A percentile compares a stretch with the other conserved stretches of the same genome.
Conservation (phyloP, 805 yeast species). For the Schwanniomyces sp. region DNA sequence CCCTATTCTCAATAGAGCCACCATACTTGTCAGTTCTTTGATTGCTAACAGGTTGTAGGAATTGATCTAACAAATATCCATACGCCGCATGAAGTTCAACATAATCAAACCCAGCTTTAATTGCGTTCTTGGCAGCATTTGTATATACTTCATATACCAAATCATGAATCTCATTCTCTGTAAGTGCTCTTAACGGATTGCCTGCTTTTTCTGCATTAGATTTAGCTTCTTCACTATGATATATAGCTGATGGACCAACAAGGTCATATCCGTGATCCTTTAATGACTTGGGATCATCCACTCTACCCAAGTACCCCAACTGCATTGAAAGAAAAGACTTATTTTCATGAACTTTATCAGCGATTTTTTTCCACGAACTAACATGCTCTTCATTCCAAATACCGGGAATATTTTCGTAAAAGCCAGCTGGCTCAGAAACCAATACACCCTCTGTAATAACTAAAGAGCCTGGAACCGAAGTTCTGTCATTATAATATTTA, state of each 20-base stretch:
- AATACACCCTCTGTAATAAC: slow-evolving; percentile 33
- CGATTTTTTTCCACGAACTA: slow-evolving; percentile 47
- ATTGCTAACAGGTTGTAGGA: slow-evolving; percentile 32
- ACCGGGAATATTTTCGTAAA: slow-evolving; percentile 47
- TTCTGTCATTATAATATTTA: slow-evolving; percentile 29
- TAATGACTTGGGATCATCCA: slow-evolving; percentile 23
- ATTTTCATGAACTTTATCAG: slow-evolving; percentile 45
- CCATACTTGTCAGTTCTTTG: slow-evolving; percentile 33
- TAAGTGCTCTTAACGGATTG: slow-evolving; percentile 15
- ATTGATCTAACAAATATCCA: slow-evolving; percentile 40
- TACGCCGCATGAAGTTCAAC: slow-evolving; percentile 42
- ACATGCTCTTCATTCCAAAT: slow-evolving; percentile 49
- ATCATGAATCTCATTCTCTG: slow-evolving; percentile 19
- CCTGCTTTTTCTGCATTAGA: slow-evolving; percentile 14
- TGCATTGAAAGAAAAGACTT: no score
- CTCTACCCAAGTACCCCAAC: slow-evolving; percentile 56
- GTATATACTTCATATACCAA: slow-evolving; percentile 18
- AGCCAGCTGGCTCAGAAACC: slow-evolving; percentile 35
- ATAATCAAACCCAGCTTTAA: slow-evolving; percentile 38
- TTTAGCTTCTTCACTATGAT: slow-evolving; percentile 14
- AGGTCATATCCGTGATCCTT: slow-evolving; percentile 18
- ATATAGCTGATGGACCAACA: slow-evolving; percentile 16
- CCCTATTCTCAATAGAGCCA: slow-evolving; percentile 38
- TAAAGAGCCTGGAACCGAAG: slow-evolving; percentile 29
- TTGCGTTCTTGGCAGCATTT: slow-evolving; percentile 27